Evolutionary conservation across 192 early-diverging fungal species (phyloP), one percentile per base, ranked within the genome.

Genomic region (Rhizophlyctis rosea): DNA sequence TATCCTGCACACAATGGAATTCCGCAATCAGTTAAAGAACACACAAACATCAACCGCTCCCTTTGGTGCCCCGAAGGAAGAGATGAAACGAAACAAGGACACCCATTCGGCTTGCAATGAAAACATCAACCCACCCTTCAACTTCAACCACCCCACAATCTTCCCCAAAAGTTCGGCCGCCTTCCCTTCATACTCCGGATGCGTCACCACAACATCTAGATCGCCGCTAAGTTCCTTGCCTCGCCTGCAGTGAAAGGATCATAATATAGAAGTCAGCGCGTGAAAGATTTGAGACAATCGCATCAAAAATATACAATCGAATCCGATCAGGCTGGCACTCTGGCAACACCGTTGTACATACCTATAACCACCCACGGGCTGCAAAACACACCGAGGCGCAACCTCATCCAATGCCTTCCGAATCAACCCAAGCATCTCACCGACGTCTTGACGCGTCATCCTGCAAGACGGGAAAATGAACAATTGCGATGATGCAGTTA

Each of bases 191-290:
- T n/a, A n/a, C 2, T 62, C 54, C 3, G 65, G 71, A 61, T 72
- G 65, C 47, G 59, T 68, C 27, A 72, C 60, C 9, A 72, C 71
- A 21, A 69, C 59, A 49, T 72, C 71, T 31, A 69, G 50, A 48
- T 72, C 71, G 16, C 71, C 71, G 60, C 49, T 68, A 4, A 67
- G 14, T 1, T 52, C 36, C 53, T 72, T 72, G 9, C 71, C 71
- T 39, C 71, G 32, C 32, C 64, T 32, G 51, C 21, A 7, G 23
- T 13, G 21, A 23, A 23, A 53, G 5, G 39, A 13, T 44, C 39
- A 44, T n/a, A n/a, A n/a, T n/a, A n/a, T n/a, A n/a, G n/a, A n/a
- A n/a, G n/a, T n/a, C n/a, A n/a, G n/a, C n/a, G n/a, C n/a, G n/a
- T n/a, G n/a, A n/a, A n/a, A n/a, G n/a, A n/a, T n/a, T n/a, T n/a